These are phyloP conservation scores for Pythium guiyangense DNA, from an alignment of 352 stramenopile species.

Conservation along the genomic window DNA sequence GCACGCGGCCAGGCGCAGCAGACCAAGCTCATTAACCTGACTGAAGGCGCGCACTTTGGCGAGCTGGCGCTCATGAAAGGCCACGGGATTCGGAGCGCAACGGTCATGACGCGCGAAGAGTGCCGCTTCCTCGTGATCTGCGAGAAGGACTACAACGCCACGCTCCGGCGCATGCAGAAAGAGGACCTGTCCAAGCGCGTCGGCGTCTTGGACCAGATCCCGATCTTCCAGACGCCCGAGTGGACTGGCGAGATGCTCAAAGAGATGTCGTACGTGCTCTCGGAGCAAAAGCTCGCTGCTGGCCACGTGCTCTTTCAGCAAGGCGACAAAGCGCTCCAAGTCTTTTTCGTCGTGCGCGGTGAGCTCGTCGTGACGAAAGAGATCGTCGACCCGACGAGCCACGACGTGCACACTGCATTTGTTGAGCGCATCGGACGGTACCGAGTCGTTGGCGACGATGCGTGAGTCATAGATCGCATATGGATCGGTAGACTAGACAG, in stretches of 20 bases:
- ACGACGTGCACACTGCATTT: slow-evolving; percentile 30
- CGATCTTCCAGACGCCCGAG: slow-evolving; percentile 68
- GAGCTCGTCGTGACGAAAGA: slow-evolving; percentile 54
- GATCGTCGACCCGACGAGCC: slow-evolving; percentile 33
- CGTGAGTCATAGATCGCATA: slow-evolving; percentile 29
- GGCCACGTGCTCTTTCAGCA: slow-evolving; percentile 47
- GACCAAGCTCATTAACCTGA: slow-evolving; percentile 71
- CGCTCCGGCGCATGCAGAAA: slow-evolving; percentile 63
- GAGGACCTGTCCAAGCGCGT: slow-evolving; percentile 58
- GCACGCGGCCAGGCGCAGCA: slow-evolving; percentile 41
- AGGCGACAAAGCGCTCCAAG: slow-evolving; percentile 51
- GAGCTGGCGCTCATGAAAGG: slow-evolving; percentile 77
- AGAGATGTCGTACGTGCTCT: slow-evolving; percentile 68
- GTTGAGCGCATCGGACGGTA: slow-evolving; percentile 56
- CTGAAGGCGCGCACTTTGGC: slow-evolving; percentile 61
- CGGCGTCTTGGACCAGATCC: slow-evolving; percentile 54
- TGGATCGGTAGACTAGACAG: not conserved
- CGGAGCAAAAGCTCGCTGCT: slow-evolving; percentile 50
- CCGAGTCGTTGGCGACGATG: slow-evolving; percentile 63
- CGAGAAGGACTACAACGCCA: slow-evolving; percentile 72
- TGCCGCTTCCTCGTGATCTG: slow-evolving; percentile 68
- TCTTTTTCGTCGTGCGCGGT: slow-evolving; percentile 71
- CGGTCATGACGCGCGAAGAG: slow-evolving; percentile 53
- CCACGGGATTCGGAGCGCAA: slow-evolving; percentile 61
- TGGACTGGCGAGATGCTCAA: slow-evolving; percentile 69